Base-by-base conservation (phyloP, 768 basidiomycete genomes). In the Termitomyces eurrhizus region DNA sequence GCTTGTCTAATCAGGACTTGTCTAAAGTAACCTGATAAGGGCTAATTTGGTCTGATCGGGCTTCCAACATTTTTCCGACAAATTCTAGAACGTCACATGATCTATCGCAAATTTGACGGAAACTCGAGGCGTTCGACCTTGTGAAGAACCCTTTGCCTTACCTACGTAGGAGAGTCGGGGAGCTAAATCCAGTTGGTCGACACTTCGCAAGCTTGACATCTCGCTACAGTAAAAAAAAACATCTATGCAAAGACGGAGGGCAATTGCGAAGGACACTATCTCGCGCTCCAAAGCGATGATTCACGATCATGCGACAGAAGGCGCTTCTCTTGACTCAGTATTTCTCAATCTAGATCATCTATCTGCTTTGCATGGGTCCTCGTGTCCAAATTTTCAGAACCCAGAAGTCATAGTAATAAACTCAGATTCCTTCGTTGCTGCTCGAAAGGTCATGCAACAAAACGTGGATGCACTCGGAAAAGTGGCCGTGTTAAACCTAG, bases 401-500 rank as follows among this genome's bases (percentile, higher is more conserved):
- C 60, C 61, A 4, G 39, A 63, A 18, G 65, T 78, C 18, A 56
- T 48, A 24, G 61, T 79, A 13, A 55, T 74, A 55, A 77, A 78
- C 44, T 66, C 67, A 7, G 79, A 79, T 60, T 64, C 78, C 2
- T 79, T 78, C 65, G 69, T 72, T 0, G 66, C 66, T 13, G 77
- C 78, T 6, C 64, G 78, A 6, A 41, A 67, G 11, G 59, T 77
- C 39, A 63, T 78, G 18, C 54, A 64, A n/a, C 62, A 66, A 49
- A 54, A 68, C n/a, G 64, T 65, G 11, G 64, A 67, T 7, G 68
- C 71, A 12, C 57, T 52, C 11, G 68, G 70, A 0, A 75, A 71
- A 49, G 69, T 65, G 3, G 69, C 74, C 14, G 76, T 79, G 5
- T 69, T 78, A 18, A 80, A 77, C 55, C 67, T 80, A 5, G 78